Percentiles rank a stretch among this genome's conserved stretches.
These are phyloP conservation scores for Blastocystis sp. DNA, from an alignment of 352 stramenopile genomes.

Conservation along the genomic window DNA sequence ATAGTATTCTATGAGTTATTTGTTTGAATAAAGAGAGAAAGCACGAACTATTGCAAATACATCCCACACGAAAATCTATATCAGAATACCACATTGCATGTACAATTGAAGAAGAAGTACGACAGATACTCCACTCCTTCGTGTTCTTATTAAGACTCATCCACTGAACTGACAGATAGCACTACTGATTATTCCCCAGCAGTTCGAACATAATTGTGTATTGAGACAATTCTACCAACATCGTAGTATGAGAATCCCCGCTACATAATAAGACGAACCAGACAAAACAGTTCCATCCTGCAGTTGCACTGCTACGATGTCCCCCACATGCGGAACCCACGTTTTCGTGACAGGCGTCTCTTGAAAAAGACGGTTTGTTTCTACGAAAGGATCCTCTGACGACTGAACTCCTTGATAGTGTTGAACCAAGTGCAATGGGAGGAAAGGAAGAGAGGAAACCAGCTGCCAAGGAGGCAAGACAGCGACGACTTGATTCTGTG, in stretches of 20 bases:
- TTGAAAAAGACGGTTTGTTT: slow-evolving; percentile 12
- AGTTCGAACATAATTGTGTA: neutral
- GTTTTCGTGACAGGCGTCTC: neutral
- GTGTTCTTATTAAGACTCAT: neutral
- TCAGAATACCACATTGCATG: neutral
- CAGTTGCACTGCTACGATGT: neutral
- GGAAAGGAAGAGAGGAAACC: neutral
- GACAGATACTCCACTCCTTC: neutral
- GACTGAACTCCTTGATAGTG: slow-evolving; percentile 7
- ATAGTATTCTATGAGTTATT: neutral
- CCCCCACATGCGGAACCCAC: neutral
- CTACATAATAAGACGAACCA: neutral
- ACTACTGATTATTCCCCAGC: neutral
- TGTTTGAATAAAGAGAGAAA: neutral
- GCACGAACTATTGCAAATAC: neutral
- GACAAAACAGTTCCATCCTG: neutral
- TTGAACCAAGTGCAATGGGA: neutral
- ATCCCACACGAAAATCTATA: slow-evolving; percentile 38
- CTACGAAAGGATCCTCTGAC: neutral
- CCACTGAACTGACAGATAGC: neutral
- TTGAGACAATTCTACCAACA: neutral
- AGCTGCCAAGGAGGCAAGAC: neutral
- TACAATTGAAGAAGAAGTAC: neutral
- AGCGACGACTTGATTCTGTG: neutral
- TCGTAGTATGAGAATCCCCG: neutral